A percentile compares a stretch with the other conserved stretches of the same genome.
Conservation (phyloP, 768 basidiomycete genomes). For the Multifurca ochricompacta region DNA sequence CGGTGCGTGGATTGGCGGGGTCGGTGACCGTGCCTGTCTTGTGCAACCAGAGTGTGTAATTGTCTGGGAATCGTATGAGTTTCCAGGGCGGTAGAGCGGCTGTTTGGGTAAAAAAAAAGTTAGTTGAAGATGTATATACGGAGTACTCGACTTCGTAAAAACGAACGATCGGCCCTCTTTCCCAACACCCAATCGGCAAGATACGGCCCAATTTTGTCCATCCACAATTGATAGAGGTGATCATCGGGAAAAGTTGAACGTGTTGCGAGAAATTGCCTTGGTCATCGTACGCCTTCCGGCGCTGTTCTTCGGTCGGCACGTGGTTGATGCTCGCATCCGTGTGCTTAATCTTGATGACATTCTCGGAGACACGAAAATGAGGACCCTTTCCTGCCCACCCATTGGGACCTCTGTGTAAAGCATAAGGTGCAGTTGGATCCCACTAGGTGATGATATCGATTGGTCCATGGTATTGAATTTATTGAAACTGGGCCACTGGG, state of each 20-base stretch:
- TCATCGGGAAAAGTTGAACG: accelerated
- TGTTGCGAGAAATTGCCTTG: background rate
- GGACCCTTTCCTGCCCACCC: background rate
- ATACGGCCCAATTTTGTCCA: background rate
- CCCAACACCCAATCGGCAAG: constrained; percentile 11
- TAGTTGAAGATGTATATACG: too few species aligned
- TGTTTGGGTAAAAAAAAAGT: too few species aligned
- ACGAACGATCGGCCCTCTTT: background rate
- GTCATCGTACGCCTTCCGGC: background rate
- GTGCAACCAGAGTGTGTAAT: constrained; percentile 16
- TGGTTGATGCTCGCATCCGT: background rate
- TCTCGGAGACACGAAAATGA: background rate
- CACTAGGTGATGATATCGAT: background rate
- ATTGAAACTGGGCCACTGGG: too few species aligned
- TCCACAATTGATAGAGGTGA: background rate
- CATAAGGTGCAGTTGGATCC: too few species aligned
- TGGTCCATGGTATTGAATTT: background rate
- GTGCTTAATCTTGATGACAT: constrained; percentile 6
- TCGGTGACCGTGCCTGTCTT: background rate
- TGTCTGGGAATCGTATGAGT: background rate
- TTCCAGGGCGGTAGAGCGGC: background rate
- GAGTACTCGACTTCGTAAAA: too few species aligned
- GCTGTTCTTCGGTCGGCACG: background rate
- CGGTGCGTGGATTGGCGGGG: constrained; percentile 8
- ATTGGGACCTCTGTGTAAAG: background rate